Percentiles rank a stretch among this genome's conserved stretches.
Evolutionary conservation across 73 alveolate species (phyloP).

Genomic region (Durusdinium trenchii): DNA sequence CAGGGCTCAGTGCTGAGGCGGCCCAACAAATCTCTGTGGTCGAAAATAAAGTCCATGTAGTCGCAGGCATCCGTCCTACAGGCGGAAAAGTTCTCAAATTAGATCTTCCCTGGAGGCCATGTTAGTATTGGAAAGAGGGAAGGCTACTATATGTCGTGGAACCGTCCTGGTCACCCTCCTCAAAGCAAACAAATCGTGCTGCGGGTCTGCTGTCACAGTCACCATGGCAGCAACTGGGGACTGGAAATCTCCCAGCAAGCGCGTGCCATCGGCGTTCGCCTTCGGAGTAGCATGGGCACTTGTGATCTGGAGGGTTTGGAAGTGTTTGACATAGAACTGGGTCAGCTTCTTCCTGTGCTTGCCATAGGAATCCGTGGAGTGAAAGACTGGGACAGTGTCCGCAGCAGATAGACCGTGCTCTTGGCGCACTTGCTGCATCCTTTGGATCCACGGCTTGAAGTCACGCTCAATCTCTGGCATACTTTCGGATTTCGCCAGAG

Average conservation of each 20-base stretch:
- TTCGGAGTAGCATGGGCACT: slow-evolving; percentile 7
- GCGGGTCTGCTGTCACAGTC: neutral
- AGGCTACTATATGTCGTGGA: neutral
- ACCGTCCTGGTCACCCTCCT: neutral
- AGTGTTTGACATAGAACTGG: neutral
- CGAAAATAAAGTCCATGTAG: neutral
- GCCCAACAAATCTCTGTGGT: neutral
- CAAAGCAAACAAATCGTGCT: neutral
- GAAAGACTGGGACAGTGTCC: slow-evolving; percentile 9
- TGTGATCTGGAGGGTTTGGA: neutral
- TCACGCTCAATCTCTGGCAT: neutral
- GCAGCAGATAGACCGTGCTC: neutral
- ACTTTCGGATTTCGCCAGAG: neutral
- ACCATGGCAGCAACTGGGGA: neutral
- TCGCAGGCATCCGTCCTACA: neutral
- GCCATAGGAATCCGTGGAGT: neutral
- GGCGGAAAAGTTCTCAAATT: neutral
- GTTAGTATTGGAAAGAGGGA: neutral
- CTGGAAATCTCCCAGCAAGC: neutral
- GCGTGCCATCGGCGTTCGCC: neutral
- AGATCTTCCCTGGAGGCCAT: neutral
- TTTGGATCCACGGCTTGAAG: neutral
- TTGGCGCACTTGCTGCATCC: slow-evolving; percentile 3
- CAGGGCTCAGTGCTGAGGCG: neutral
- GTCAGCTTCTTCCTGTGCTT: neutral